Evolutionary conservation across 2,329 filamentous ascomycete species (phyloP), one percentile per base, ranked within the genome.

Genomic region (Zalaria obscura): DNA sequence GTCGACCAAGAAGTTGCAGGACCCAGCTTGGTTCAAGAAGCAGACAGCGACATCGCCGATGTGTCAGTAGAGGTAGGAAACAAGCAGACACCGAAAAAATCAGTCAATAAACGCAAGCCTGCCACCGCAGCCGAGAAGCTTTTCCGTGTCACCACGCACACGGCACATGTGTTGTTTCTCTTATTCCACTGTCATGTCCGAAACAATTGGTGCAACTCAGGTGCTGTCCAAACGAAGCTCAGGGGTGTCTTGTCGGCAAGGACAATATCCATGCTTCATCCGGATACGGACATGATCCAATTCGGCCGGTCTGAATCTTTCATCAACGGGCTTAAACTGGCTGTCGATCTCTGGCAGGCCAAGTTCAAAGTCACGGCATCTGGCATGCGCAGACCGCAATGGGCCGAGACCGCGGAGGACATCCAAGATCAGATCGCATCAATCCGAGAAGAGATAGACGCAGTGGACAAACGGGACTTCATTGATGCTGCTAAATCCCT

Each of bases 151-250:
- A 73, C 85, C 40, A 70, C 87, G n/a, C 91, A 98, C 60, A 93
- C 89, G 60, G 68, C 78, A 46, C 88, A 98, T 61, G 49, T 96
- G 0, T 64, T 95, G 9, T 93, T 85, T 56, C 69, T 98, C 2
- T 62, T 98, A 10, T 76, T 78, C 6, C 85, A 96, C 59, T 72
- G 80, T 10, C 73, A 83, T 49, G 68, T 76, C 43, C 77, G 88
- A 42, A 98, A 96, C 55, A 67, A 74, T 41, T 95, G 89, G 86
- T 95, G 88, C 62, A 93, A 93, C 53, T 47, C 56, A 32, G 28
- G 29, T 33, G 43, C 41, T 33, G 45, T 25, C 35, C 50, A 61
- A 45, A 67, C 34, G 4, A 63, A 62, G n/a, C 61, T 93, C 34
- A 76, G 73, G 41, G 64, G 70, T 34, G 67, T 88, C 32, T 58